Base-by-base conservation (phyloP, 371 early-diverging fungal genomes). In the Rhizopus sp. region DNA sequence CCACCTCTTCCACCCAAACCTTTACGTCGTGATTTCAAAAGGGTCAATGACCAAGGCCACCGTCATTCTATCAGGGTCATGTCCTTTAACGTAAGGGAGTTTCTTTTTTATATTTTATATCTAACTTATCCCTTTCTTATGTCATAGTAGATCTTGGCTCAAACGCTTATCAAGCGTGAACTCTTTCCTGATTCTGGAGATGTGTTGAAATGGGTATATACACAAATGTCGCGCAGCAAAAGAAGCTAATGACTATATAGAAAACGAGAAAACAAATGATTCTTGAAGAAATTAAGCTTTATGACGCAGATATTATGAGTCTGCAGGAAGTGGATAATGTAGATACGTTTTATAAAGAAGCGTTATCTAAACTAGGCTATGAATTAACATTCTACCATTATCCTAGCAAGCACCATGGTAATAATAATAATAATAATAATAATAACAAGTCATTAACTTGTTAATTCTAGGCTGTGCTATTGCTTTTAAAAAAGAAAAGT, bases 151-250 rank as follows among this genome's bases (percentile, higher is more conserved):
- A 63, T 84, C 17, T 59, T 84, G 46, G 84, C 78, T 3, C 84
- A 84, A 57, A 67, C 68, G 9, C 54, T 84, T 23, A 71, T 84
- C 16, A 82, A 81, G 30, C 69, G 84, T 6, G 74, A 82, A 41
- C 56, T 82, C 60, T 84, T 84, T 57, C 82, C 84, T 7, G 66
- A 79, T 55, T 77, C 81, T 7, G 80, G 71, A 3, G 66, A 72
- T 13, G 60, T 64, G 50, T 40, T 78, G 15, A 78, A 75, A 60
- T 74, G 78, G 78, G 77, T 73, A 65, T 44, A 54, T 35, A 13
- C 41, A 2, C 31, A 30, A 35, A 13, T 37, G n/a, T 17, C 16
- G 6, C 10, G 23, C 23, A 33, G 32, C 2, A 38, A 53, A 15
- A 5, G 8, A 16, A 40, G 17, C 16, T 49, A 29, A 42, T 46